A percentile compares a stretch with the other conserved stretches of the same genome.
These are phyloP conservation scores for Lolium rigidum DNA, from an alignment of 176 grass and related monocot species.

Conservation along the genomic window DNA sequence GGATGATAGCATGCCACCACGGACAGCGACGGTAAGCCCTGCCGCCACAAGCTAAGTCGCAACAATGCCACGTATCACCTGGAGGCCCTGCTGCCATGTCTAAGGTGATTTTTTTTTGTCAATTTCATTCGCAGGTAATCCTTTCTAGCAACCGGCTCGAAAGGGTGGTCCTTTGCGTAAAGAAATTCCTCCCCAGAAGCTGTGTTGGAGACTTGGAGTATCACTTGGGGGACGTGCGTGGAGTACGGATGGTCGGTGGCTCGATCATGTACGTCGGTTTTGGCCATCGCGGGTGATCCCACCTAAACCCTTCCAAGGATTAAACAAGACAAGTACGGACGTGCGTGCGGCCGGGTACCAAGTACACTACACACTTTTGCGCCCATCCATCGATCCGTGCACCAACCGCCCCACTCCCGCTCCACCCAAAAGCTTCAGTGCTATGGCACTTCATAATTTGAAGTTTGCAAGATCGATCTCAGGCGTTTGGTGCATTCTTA, in stretches of 20 bases:
- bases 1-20: too few relatives aligned
- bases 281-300: background rate
- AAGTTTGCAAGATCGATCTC: too few relatives aligned
- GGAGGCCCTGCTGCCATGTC: too few relatives aligned
- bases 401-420: background rate
- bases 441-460: too few relatives aligned
- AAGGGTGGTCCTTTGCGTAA: too few relatives aligned
- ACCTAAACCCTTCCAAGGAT: background rate
- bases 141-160: too few relatives aligned
- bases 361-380: background rate
- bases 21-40: too few relatives aligned
- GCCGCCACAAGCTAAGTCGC: too few relatives aligned
- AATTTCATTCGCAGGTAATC: too few relatives aligned
- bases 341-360: background rate
- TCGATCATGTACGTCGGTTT: background rate
- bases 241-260: background rate
- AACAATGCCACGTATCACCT: too few relatives aligned
- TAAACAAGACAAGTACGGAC: background rate
- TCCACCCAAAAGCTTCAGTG: background rate
- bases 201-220: background rate
- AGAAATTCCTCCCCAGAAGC: background rate
- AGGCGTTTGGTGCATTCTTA: too few relatives aligned
- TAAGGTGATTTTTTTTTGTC: too few relatives aligned
- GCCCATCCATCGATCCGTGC: background rate
- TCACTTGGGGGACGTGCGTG: background rate